phyloP scores from a whole-genome alignment of 2,329 filamentous ascomycete species.

The Phaeosphaeriaceae sp. region DNA sequence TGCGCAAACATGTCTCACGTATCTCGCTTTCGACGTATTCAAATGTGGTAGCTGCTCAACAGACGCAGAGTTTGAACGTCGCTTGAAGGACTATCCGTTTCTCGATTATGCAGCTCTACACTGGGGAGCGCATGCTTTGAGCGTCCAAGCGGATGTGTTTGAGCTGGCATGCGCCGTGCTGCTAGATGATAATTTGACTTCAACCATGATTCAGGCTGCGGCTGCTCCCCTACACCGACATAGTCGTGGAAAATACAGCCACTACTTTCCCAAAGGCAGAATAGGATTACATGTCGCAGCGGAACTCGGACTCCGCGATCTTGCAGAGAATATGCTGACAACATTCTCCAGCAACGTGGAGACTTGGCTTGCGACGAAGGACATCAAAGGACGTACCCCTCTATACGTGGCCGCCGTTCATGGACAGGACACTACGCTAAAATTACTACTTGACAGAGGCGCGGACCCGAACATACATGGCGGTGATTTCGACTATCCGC shows the following conservation, averaged over 20 bases:
- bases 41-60: constrained; percentile 13
- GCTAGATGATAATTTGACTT: not conserved
- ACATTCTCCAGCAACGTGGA: not conserved
- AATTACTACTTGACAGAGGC: not conserved
- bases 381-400: not conserved
- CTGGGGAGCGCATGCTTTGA: constrained; percentile 30
- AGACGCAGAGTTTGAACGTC: constrained; percentile 18
- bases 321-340: not conserved
- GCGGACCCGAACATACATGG: not conserved
- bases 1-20: constrained; percentile 34
- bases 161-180: constrained; percentile 10
- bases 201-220: constrained; percentile 11
- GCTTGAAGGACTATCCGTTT: constrained; percentile 24
- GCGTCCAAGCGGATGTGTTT: constrained; percentile 9
- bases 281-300: not conserved
- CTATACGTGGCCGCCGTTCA: not conserved
- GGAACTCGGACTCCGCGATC: not conserved
- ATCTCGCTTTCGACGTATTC: constrained; percentile 36
- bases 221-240: not conserved
- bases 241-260: not conserved
- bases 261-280: not conserved
- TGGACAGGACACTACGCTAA: not conserved
- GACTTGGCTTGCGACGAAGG: not conserved
- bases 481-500: not conserved
- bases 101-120: constrained; percentile 37